Conservation (phyloP, 345 rosid species). For the Populus tremula region DNA sequence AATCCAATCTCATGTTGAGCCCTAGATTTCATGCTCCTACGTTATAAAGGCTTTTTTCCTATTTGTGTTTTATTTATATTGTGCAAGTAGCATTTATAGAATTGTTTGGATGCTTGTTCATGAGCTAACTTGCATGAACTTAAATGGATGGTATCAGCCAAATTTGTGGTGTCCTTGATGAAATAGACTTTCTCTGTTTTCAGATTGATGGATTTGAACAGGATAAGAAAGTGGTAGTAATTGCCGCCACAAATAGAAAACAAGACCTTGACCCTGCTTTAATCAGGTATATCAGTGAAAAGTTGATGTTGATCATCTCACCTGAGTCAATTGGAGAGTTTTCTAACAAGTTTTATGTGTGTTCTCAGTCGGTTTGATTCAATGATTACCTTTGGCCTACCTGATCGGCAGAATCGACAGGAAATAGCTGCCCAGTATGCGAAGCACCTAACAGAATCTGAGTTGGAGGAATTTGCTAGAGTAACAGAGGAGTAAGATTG, state of each 20-base stretch:
- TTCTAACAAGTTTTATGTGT: slow-evolving; percentile 9
- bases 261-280: slow-evolving; percentile 95
- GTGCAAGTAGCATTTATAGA: neutral
- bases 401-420: slow-evolving; percentile 63
- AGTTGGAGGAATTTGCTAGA: slow-evolving; percentile 60
- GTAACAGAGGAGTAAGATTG: slow-evolving; percentile 55
- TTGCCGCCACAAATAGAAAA: slow-evolving; percentile 95
- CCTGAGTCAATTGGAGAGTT: neutral
- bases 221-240: slow-evolving; percentile 77
- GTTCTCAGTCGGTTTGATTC: slow-evolving; percentile 78
- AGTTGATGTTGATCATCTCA: neutral
- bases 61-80: neutral
- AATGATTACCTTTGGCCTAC: slow-evolving; percentile 72
- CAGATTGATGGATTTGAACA: slow-evolving; percentile 99
- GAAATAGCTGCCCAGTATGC: slow-evolving; percentile 82
- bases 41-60: neutral
- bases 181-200: slow-evolving; percentile 14
- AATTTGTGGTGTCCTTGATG: slow-evolving; percentile 1
- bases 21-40: neutral
- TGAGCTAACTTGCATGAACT: neutral
- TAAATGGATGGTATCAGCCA: neutral
- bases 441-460: slow-evolving; percentile 69
- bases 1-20: neutral
- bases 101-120: neutral
- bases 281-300: slow-evolving; percentile 49